Percentiles rank a stretch among this genome's conserved stretches.
Conservation (phyloP, 805 yeast species). For the Hanseniaspora occidentalis region DNA sequence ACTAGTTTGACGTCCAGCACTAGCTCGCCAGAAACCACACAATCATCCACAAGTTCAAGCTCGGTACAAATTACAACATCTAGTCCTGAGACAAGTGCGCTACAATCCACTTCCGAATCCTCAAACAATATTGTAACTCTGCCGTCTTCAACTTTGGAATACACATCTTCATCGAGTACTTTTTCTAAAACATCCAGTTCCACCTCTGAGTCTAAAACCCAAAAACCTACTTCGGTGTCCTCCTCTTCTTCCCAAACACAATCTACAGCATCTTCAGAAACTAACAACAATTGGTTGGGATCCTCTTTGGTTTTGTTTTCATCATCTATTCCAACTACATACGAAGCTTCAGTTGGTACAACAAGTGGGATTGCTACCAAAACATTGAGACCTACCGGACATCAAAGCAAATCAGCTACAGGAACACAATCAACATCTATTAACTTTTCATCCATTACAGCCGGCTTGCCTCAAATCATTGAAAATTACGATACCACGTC, state of each 20-base stretch:
- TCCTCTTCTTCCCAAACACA: constrained; percentile 14
- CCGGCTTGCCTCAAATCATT: constrained; percentile 30
- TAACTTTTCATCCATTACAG: constrained; percentile 11
- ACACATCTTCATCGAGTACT: constrained; percentile 14
- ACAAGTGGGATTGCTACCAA: background rate
- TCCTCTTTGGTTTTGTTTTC: constrained; percentile 19
- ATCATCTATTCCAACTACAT: constrained; percentile 17
- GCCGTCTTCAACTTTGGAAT: constrained; percentile 9
- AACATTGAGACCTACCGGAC: background rate
- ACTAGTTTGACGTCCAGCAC: no score
- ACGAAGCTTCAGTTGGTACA: constrained; percentile 9
- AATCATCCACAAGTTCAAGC: no score
- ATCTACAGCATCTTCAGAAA: constrained; percentile 26
- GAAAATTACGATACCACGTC: no score
- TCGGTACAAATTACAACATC: no score
- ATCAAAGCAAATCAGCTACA: background rate
- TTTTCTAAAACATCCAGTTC: no score
- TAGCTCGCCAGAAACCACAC: no score
- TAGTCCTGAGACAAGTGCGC: no score
- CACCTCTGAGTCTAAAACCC: constrained; percentile 15
- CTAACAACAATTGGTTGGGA: constrained; percentile 18
- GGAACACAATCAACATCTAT: background rate
- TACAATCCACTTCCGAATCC: constrained; percentile 9
- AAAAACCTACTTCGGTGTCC: constrained; percentile 23
- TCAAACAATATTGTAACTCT: constrained; percentile 3